Base-by-base conservation (phyloP, 768 basidiomycete species). In the Collybiopsis confluens region DNA sequence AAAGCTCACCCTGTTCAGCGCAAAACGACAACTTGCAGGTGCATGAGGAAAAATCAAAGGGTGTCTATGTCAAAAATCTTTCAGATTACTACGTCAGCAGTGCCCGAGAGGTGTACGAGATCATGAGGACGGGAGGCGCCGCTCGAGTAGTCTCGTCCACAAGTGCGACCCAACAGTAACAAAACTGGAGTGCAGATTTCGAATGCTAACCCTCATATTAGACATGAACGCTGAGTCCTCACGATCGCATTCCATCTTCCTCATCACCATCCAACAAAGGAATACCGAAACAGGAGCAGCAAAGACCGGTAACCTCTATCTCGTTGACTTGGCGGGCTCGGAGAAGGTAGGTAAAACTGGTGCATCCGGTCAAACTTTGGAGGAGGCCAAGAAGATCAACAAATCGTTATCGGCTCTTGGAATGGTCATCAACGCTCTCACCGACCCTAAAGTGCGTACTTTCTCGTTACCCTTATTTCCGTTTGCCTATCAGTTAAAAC, bases 371-470 rank as follows among this genome's bases (percentile, higher is more conserved):
- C 98, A 99, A 69, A 99, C 97, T 23, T 74, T 99, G 7, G 97
- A 99, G 70, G 97, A 99, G 71, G 97, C 97, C 13, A 99, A 99
- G 85, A 99, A 99, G 80, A 99, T 99, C 74, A 99, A 99, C 76
- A 99, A 99, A 71, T 93, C 90, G 26, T 74, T 99, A 24, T 96
- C 93, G 16, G 97, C 97, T 10, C 81, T 99, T 58, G 97, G 97
- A 35, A 98, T 98, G 94, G 97, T 99, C 64, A 99, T 99, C 66
- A 99, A 99, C 62, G 94, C 96, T 3, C 73, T 99, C 58, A 99
- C 97, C 4, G 97, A 99, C 64, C 77, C 86, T 57, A 99, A 98
- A 82, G 96, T 90, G 59, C 52, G 79, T 63, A 7, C 15, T 37
- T 20, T 21, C 44, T 48, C 30, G 9, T 4, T 30, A 30, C 26